Base-by-base conservation (phyloP, 2,329 filamentous ascomycete species). In the Pseudogymnoascus destructans region DNA sequence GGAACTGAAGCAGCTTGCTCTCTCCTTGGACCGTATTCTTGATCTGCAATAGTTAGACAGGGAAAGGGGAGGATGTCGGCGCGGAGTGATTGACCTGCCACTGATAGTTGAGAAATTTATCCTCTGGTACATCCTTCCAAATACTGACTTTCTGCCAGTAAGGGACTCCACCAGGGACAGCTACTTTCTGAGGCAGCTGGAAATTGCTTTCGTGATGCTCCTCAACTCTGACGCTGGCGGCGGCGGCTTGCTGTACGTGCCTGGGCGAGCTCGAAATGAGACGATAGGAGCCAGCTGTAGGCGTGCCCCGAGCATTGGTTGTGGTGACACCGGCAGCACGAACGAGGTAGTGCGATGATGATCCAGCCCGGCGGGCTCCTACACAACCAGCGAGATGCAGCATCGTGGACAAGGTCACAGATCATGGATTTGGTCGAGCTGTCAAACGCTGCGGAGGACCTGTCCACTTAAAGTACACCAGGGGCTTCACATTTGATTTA, bases 81-180 rank as follows among this genome's bases (percentile, higher is more conserved):
- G 4, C 4, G 23, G 25, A 19, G 25, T 52, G 46, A 73, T 75
- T 67, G 70, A 80, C 79, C 63, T 78, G 76, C 77, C 79, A 82
- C 9, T 70, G 66, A 60, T 81, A 78, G 32, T 72, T 77, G 17
- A 79, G 69, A 61, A 82, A 83, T 0, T 79, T 69, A 1, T 74
- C 67, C 2, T 69, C 64, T 0, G 75, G 64, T 0, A 80, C 71
- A 61, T 79, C 64, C 58, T 73, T 70, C 78, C 78, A 82, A 19
- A 72, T 65, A 1, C 73, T 68, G 13, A 81, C 70, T 13, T 72
- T 73, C 19, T 74, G 73, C 79, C 79, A 81, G 62, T 80, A 81
- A 46, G 63, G 59, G 7, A 61, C 56, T 35, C 23, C 42, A 27
- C 42, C 11, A n/a, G 42, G 42, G 5, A 13, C 40, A n/a, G 21